These are phyloP conservation scores for Canavalia gladiata DNA, from an alignment of 306 rosid genomes.

Conservation along the genomic window DNA sequence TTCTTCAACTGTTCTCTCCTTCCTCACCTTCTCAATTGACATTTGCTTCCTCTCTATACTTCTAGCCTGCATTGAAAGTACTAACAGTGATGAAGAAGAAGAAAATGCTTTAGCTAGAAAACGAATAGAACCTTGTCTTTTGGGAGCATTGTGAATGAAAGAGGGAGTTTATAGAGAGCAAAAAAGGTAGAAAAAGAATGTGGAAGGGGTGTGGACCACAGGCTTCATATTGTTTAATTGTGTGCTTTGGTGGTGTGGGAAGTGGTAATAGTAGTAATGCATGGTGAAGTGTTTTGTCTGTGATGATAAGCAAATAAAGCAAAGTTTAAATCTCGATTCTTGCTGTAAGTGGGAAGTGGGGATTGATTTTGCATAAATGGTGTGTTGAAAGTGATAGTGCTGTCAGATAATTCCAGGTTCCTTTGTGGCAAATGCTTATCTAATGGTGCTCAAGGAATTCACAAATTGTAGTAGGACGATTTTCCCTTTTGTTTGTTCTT, in stretches of 20 bases:
- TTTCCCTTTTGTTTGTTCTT: constrained; percentile 34
- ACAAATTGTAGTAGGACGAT: constrained; percentile 14
- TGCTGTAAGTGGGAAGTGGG: constrained; percentile 41
- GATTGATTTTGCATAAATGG: constrained; percentile 42
- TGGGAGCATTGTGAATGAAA: constrained; percentile 39
- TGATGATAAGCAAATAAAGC: constrained; percentile 38
- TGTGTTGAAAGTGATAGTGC: constrained; percentile 45
- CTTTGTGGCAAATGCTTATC: constrained; percentile 35
- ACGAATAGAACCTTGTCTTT: constrained; percentile 11
- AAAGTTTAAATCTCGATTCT: constrained; percentile 44
- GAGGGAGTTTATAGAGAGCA: constrained; percentile 43
- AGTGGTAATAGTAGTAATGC: constrained; percentile 31
- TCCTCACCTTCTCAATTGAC: constrained; percentile 55
- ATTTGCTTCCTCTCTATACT: constrained; percentile 57
- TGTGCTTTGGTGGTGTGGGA: constrained; percentile 14
- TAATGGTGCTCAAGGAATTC: constrained; percentile 32
- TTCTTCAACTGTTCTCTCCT: constrained; percentile 52
- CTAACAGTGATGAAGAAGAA: constrained; percentile 11
- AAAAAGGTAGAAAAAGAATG: constrained; percentile 52
- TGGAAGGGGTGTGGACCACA: constrained; percentile 61
- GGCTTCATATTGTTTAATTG: constrained; percentile 23
- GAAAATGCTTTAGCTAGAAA: constrained; percentile 19
- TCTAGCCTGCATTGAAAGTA: constrained; percentile 59
- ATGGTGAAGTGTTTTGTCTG: constrained; percentile 45
- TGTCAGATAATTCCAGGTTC: constrained; percentile 28